Evolutionary conservation across 208 protist genomes (phyloP), one percentile per base, ranked within the genome.

Genomic region (Trypanosoma avium): DNA sequence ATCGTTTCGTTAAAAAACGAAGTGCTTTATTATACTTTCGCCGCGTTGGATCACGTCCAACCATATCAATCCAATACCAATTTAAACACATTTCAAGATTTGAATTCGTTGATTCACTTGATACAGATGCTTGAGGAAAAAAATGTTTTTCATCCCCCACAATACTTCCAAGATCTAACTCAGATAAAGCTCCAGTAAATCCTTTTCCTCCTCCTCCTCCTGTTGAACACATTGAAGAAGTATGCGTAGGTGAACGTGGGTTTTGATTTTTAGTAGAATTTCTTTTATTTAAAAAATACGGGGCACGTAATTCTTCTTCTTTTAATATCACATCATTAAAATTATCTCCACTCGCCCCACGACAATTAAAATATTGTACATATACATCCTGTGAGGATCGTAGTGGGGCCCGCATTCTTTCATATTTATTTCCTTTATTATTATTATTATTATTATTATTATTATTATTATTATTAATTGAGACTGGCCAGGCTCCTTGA

Each of bases 31-130:
- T 81, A 79, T 94, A 94, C 47, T 72, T 70, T n/a, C 63, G 63
- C 36, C 61, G 67, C 46, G 65, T 75, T 4, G 70, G 45, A 60
- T 94, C 88, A 29, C 84, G 79, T 17, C 88, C 88, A 22, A 74
- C 81, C 47, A 94, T 83, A 48, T 92, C 88, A 49, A 94, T 76
- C 83, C 84, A 94, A 65, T 94, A 89, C 88, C 88, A 94, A 74
- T 94, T 94, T 7, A 92, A 73, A 65, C 79, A 92, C 75, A 89
- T 79, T 76, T 92, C 84, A 6, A 92, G 62, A 55, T 82, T 80
- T 1, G 79, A 90, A 33, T 54, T 69, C 42, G 53, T 57, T 4
- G 71, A 82, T 19, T 49, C 65, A 32, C 36, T 53, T 3, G 72
- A 77, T 24, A 19, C 35, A 3, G 61, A 52, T 40, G 63, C 55